Evolutionary conservation across 805 yeast species (phyloP).

Genomic region (Saturnispora halmiae): DNA sequence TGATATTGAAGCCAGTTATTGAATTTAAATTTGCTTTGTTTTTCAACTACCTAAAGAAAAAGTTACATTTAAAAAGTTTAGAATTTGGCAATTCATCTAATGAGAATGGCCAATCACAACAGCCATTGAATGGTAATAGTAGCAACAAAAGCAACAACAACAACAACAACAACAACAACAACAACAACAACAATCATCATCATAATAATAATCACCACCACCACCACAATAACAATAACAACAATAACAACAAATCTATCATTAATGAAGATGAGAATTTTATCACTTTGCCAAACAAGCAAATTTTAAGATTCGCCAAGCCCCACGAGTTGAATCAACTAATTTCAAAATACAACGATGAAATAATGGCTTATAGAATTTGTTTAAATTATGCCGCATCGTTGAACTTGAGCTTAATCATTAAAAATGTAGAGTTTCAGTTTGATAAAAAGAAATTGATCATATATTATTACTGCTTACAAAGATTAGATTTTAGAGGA

Average conservation of each 20-base stretch:
- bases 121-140: slow-evolving; percentile 12
- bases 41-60: slow-evolving; percentile 65
- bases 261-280: slow-evolving; percentile 51
- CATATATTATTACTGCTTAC: slow-evolving; percentile 56
- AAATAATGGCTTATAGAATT: slow-evolving; percentile 59
- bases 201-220: background rate
- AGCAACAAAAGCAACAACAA: slow-evolving; percentile 13
- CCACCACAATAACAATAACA: slow-evolving; percentile 12
- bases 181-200: slow-evolving; percentile 8
- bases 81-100: slow-evolving; percentile 27
- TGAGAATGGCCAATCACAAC: slow-evolving; percentile 20
- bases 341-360: slow-evolving; percentile 58
- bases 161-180: slow-evolving; percentile 8
- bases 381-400: slow-evolving; percentile 39
- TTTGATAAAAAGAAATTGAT: slow-evolving; percentile 72
- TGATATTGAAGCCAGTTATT: slow-evolving; percentile 58
- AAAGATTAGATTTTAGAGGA: slow-evolving; percentile 65
- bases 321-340: slow-evolving; percentile 58
- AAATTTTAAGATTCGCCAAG: slow-evolving; percentile 67
- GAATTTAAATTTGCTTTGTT: slow-evolving; percentile 58
- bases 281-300: slow-evolving; percentile 68
- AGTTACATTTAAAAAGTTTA: slow-evolving; percentile 52
- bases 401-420: slow-evolving; percentile 41
- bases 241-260: slow-evolving; percentile 18
- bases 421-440: slow-evolving; percentile 72